phyloP scores from a whole-genome alignment of 768 basidiomycete genomes.

The Zangia roseola region DNA sequence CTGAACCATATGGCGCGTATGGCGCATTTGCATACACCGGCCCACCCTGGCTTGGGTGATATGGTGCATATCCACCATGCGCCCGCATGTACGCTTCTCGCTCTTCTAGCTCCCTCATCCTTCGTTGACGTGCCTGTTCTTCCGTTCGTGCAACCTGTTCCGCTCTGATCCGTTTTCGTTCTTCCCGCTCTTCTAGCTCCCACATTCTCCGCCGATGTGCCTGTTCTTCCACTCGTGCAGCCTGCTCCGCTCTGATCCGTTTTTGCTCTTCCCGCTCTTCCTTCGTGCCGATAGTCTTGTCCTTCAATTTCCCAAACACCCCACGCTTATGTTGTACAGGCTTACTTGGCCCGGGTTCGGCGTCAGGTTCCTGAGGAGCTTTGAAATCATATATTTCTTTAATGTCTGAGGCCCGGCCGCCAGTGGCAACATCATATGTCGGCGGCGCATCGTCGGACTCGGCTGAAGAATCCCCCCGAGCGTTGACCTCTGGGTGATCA shows the following conservation, averaged over 20 bases:
- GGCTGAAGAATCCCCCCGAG: constrained; percentile 30
- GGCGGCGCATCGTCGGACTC: constrained; percentile 20
- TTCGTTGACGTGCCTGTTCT: constrained; percentile 16
- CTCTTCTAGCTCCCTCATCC: constrained; percentile 23
- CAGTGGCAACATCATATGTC: constrained; percentile 24
- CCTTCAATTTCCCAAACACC: constrained; percentile 60
- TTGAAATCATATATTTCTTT: constrained; percentile 1
- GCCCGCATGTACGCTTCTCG: constrained; percentile 37
- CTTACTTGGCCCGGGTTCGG: neutral
- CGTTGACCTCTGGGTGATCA: constrained; percentile 48
- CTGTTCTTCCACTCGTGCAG: constrained; percentile 21
- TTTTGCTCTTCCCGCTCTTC: constrained; percentile 56
- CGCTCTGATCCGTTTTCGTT: constrained; percentile 33
- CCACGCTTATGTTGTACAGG: constrained; percentile 42
- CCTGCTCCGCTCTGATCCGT: constrained; percentile 32
- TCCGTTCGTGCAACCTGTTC: constrained; percentile 29
- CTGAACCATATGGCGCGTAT: neutral
- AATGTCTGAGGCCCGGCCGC: constrained; percentile 31
- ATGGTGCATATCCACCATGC: constrained; percentile 31
- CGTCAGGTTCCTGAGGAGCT: neutral
- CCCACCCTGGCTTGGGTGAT: constrained; percentile 21
- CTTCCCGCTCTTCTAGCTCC: constrained; percentile 35
- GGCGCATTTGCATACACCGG: neutral
- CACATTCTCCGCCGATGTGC: constrained; percentile 19
- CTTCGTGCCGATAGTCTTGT: constrained; percentile 61